Base-by-base conservation (phyloP, 331 rosid species). In the Acacia pycnantha region DNA sequence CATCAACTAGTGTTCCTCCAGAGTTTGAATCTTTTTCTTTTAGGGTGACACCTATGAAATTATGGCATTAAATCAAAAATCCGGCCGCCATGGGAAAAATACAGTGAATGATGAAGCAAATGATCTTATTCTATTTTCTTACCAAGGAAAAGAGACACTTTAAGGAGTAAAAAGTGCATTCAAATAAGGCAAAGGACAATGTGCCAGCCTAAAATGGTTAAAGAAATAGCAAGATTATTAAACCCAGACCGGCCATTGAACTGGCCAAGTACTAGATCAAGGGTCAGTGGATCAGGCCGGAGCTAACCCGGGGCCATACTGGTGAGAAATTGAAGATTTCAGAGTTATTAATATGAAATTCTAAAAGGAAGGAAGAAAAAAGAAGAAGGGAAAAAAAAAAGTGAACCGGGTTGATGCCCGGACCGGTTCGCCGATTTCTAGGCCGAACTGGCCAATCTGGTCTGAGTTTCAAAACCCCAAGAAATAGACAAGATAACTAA, bases 1-100 rank as follows among this genome's bases (percentile, higher is more conserved):
- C 99, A 78, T 96, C 97, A 81, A 94, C 95, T 22, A 85, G 83
- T 77, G 97, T 88, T 83, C 92, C 90, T 21, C 29, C 84, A 19
- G 85, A 82, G 81, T 85, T 75, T 27, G 82, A 77, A 79, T 87
- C 85, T 84, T 86, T 87, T 87, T 90, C 94, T 85, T 86, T 90
- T 64, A 91, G 83, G 5, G 95, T 88, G 79, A 94, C 95, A 81
- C 99, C 99, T 94, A 84, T 37, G 11, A 50, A 83, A 74, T 82
- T 69, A 87, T 46, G 31, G 59, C 79, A 82, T 81, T 40, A 74
- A 71, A 83, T 85, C 65, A 82, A 85, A 84, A 71, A 31, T 64
- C 21, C 26, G 79, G 74, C 62, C 80, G 74, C 74, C 58, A 80
- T 33, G 82, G 26, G 73, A 74, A 43, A 71, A 83, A 77, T 81